Conservation (phyloP, 257 asterid genomes). For the Solanum corneliomulleri region DNA sequence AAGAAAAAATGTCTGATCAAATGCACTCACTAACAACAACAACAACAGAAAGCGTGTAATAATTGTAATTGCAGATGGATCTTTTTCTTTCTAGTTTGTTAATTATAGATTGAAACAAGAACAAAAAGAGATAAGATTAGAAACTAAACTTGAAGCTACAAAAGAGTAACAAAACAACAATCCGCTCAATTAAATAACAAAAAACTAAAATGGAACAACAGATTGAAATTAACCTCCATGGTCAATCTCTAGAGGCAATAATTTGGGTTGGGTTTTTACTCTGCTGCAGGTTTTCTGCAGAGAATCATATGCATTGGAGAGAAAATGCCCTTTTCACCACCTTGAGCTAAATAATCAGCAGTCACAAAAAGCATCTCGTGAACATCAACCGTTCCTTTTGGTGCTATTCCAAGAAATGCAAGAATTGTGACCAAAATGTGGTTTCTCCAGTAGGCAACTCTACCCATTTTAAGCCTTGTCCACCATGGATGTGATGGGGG, state of each 20-base stretch:
- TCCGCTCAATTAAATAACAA: conserved; percentile 7
- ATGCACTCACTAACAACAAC: not conserved
- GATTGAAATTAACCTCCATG: conserved; percentile 7
- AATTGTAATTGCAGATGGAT: not conserved
- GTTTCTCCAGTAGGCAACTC: conserved; percentile 80
- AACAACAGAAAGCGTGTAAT: not conserved
- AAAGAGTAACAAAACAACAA: not conserved
- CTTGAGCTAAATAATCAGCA: conserved; percentile 60
- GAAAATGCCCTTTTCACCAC: conserved; percentile 72
- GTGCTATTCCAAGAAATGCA: conserved; percentile 64
- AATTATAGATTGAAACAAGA: not conserved
- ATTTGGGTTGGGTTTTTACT: not conserved
- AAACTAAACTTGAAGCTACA: not conserved
- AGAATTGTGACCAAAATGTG: conserved; percentile 50
- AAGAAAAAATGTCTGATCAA: not conserved
- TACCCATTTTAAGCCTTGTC: conserved; percentile 72
- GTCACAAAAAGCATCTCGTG: conserved; percentile 81
- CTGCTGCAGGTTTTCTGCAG: conserved; percentile 62
- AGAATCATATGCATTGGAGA: conserved; percentile 81
- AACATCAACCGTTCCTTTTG: conserved; percentile 65
- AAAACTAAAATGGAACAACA: not conserved
- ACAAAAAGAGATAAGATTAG: not conserved
- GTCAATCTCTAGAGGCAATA: conserved; percentile 1
- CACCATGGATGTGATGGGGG: conserved; percentile 76
- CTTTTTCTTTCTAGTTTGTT: not conserved